Conservation (phyloP, 2,329 filamentous ascomycete genomes). For the Alternaria infectoria region DNA sequence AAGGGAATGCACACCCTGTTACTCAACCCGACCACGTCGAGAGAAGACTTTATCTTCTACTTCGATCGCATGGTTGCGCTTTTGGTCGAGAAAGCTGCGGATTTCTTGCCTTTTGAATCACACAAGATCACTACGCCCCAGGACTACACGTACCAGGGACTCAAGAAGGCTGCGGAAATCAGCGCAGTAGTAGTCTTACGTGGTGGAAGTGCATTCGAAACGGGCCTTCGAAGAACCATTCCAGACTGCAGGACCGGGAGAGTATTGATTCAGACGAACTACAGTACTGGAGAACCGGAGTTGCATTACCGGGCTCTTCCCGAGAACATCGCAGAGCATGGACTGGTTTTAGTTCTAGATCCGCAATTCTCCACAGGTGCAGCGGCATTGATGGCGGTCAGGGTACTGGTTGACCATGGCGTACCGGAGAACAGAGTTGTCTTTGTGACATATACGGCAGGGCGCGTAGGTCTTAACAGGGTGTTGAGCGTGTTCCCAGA, state of each 20-base stretch:
- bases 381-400: constrained; percentile 87
- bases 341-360: constrained; percentile 85
- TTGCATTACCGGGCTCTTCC: constrained; percentile 85
- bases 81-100: constrained; percentile 71
- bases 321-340: constrained; percentile 73
- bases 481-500: constrained; percentile 88
- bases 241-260: constrained; percentile 91
- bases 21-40: constrained; percentile 75
- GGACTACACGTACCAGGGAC: constrained; percentile 71
- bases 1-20: constrained; percentile 90
- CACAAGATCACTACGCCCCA: constrained; percentile 73
- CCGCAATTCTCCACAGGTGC: constrained; percentile 95
- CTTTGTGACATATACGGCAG: constrained; percentile 90
- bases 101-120: constrained; percentile 69
- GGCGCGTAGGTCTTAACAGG: constrained; percentile 80
- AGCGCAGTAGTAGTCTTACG: constrained; percentile 83
- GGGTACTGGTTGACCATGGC: constrained; percentile 93
- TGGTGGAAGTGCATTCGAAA: constrained; percentile 87
- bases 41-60: constrained; percentile 97
- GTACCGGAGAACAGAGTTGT: constrained; percentile 85
- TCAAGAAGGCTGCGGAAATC: constrained; percentile 70
- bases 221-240: constrained; percentile 85
- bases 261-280: constrained; percentile 86
- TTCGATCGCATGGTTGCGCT: constrained; percentile 89
- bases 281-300: constrained; percentile 76